A percentile compares a stretch with the other conserved stretches of the same genome.
phyloP scores from a whole-genome alignment of 2,329 filamentous ascomycete genomes.

The Phaeosphaeriaceae sp. region DNA sequence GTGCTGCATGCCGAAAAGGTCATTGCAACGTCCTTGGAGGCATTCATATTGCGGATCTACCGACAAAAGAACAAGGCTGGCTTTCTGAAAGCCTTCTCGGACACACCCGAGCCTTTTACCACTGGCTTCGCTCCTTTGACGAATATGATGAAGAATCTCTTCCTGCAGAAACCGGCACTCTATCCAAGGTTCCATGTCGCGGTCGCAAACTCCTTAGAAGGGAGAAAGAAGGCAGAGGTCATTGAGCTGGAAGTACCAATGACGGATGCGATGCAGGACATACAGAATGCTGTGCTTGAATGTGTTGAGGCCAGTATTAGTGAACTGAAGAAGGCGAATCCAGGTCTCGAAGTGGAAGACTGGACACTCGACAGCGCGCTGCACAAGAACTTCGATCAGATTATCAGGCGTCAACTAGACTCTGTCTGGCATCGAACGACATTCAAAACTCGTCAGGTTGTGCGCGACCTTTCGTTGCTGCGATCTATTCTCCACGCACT shows the following conservation, averaged over 20 bases:
- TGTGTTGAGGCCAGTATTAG: conserved; percentile 95
- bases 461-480: conserved; percentile 84
- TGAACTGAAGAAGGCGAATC: conserved; percentile 90
- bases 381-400: conserved; percentile 89
- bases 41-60: conserved; percentile 93
- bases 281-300: conserved; percentile 93
- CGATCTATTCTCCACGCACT: conserved; percentile 82
- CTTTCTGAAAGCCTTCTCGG: conserved; percentile 95
- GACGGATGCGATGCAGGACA: conserved; percentile 91
- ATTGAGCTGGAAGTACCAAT: conserved; percentile 96
- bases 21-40: conserved; percentile 86
- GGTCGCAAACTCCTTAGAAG: conserved; percentile 88
- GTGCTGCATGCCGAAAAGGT: conserved; percentile 88
- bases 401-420: conserved; percentile 87
- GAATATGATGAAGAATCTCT: conserved; percentile 91
- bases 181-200: conserved; percentile 95
- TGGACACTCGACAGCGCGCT: conserved; percentile 95
- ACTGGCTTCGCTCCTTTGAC: conserved; percentile 87
- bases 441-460: conserved; percentile 94
- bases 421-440: conserved; percentile 97
- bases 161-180: conserved; percentile 84
- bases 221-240: conserved; percentile 91
- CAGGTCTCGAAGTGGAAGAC: conserved; percentile 91
- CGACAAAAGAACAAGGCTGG: conserved; percentile 92
- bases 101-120: conserved; percentile 89